Conservation (phyloP, 441 rosid species). For the Cnidoscolus chayamansa region DNA sequence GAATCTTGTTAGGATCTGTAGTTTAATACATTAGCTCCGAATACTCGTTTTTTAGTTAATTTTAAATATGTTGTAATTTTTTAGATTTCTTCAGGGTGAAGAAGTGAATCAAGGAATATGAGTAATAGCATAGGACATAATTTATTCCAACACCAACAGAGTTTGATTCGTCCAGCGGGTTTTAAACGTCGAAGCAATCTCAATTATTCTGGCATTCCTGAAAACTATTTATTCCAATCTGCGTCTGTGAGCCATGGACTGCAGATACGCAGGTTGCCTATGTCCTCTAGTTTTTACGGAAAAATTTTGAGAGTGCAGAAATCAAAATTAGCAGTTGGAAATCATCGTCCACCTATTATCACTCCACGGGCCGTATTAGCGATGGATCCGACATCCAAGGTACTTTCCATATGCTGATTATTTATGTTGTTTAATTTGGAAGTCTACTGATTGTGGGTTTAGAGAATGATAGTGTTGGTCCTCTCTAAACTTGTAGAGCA, state of each 20-base stretch:
- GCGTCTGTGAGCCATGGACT: slow-evolving; percentile 37
- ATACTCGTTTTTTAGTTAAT: background rate
- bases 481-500: background rate
- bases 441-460: slow-evolving; percentile 4
- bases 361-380: slow-evolving; percentile 66
- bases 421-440: slow-evolving; percentile 5
- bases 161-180: slow-evolving; percentile 49
- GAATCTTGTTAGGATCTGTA: slow-evolving; percentile 10
- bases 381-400: slow-evolving; percentile 74
- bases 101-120: slow-evolving; percentile 54
- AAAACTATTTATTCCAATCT: slow-evolving; percentile 42
- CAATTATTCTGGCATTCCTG: slow-evolving; percentile 46
- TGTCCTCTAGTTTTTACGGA: slow-evolving; percentile 47
- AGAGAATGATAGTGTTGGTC: background rate
- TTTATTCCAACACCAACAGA: slow-evolving; percentile 51
- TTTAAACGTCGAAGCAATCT: slow-evolving; percentile 58
- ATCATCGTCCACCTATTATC: slow-evolving; percentile 31
- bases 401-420: slow-evolving; percentile 17
- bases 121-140: slow-evolving; percentile 55
- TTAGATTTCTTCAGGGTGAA: slow-evolving; percentile 40
- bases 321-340: slow-evolving; percentile 32
- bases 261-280: slow-evolving; percentile 30
- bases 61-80: background rate
- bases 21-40: background rate
- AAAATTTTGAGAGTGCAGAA: slow-evolving; percentile 37